Percentiles rank a stretch among this genome's conserved stretches.
Evolutionary conservation across 1,139 yeast genomes (phyloP).

Genomic region (Pichia sp.): DNA sequence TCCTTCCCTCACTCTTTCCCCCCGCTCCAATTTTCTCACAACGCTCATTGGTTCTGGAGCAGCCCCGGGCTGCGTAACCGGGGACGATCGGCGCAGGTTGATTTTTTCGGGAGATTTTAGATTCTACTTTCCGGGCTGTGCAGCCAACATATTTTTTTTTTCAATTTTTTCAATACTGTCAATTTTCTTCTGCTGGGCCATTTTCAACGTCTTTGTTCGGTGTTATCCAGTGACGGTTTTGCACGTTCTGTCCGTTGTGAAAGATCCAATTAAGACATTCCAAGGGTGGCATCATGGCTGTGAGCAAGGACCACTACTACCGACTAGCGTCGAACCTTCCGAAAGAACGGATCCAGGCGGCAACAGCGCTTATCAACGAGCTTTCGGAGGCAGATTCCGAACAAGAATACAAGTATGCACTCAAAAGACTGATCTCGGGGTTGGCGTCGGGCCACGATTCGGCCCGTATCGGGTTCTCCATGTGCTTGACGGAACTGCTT

Average conservation of each 20-base stretch:
- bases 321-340: constrained; percentile 73
- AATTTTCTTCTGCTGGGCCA: constrained; percentile 8
- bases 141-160: not conserved
- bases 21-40: not conserved
- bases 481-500: constrained; percentile 76
- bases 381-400: constrained; percentile 40
- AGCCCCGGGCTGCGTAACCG: constrained; percentile 20
- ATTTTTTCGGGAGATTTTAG: not conserved
- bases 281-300: constrained; percentile 36
- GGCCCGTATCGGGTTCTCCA: constrained; percentile 83
- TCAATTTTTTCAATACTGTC: constrained; percentile 13
- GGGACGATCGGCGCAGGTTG: constrained; percentile 18
- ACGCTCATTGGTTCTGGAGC: constrained; percentile 6
- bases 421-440: constrained; percentile 74
- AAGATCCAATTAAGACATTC: too few species aligned
- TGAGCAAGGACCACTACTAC: constrained; percentile 74
- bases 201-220: too few species aligned
- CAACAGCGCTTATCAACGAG: constrained; percentile 60
- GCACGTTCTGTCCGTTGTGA: too few species aligned
- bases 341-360: constrained; percentile 68
- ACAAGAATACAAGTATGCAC: constrained; percentile 78
- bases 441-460: constrained; percentile 76
- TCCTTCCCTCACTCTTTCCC: not conserved
- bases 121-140: not conserved
- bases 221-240: too few species aligned